Evolutionary conservation across 2,329 filamentous ascomycete species (phyloP), one percentile per base, ranked within the genome.

Genomic region (Penicillium sp.): DNA sequence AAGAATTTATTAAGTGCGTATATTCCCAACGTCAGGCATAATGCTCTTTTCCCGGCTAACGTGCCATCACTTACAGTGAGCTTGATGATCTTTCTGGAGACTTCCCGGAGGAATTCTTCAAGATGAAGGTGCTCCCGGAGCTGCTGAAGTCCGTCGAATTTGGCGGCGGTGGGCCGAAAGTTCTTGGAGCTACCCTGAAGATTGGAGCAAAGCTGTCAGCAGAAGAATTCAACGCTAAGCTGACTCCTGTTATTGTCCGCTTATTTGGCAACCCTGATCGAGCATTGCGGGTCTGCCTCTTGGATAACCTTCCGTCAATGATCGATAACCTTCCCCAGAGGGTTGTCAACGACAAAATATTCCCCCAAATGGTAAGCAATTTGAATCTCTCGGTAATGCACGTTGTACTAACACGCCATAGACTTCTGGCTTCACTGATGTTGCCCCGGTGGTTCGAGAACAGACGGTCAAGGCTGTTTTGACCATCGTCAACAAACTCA

Each of bases 111-210:
- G 93, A 97, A 52, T 98, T 95, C 68, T 95, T 97, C 76, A 95
- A 94, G 66, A 87, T 95, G 78, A 98, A 97, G 64, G 83, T 98
- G 3, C 76, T 98, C 8, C 93, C 93, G 0, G 93, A 98, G 65
- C 75, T 98, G 28, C 77, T 98, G n/a, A 98, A 97, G 65, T 95
- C 90, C 0, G 89, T 97, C n/a, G 93, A 98, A 63, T 98, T 96
- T 67, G 93, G 93, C 7, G 93, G 91, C 10, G 93, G 93, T 26
- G 93, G 93, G 0, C 87, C 91, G 0, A 94, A 95, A 64, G 90
- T 95, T 0, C 87, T 98, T 52, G 74, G 78, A 1, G 83, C 95
- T 1, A 87, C 95, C 35, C 82, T 97, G 75, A 95, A 95, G 64
- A 96, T 98, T 59, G 83, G 88, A 4, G 75, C 83, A 6, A 97